Evolutionary conservation across 148 eudicot species (phyloP).

Genomic region (Diospyros kaki): DNA sequence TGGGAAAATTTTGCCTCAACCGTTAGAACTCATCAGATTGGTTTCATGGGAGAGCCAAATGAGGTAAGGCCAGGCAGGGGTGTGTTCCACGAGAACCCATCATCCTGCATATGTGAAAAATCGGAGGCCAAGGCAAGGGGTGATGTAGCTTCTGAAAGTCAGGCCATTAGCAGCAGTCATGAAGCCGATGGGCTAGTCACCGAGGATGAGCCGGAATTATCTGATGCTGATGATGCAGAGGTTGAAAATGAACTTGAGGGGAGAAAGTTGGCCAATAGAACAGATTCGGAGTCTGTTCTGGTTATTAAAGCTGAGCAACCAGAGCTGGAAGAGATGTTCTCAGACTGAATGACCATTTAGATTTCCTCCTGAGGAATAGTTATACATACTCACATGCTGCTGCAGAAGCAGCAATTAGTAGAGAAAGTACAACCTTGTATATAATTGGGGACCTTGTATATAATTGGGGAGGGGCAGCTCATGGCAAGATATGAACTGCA

Average conservation of each 20-base stretch:
- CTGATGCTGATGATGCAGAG: conserved; percentile 32
- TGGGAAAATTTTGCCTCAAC: conserved; percentile 57
- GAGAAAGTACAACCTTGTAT: conserved; percentile 17
- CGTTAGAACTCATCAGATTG: conserved; percentile 47
- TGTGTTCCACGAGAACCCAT: conserved; percentile 70
- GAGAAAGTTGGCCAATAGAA: conserved; percentile 11
- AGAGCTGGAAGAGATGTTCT: conserved; percentile 32
- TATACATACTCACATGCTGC: neutral
- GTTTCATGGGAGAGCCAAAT: conserved; percentile 74
- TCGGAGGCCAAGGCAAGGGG: conserved; percentile 14
- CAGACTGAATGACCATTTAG: conserved; percentile 14
- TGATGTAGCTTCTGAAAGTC: conserved; percentile 6
- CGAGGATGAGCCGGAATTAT: conserved; percentile 46
- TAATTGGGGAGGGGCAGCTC: conserved; percentile 12
- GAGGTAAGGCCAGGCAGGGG: conserved; percentile 54
- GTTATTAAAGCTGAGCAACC: conserved; percentile 20
- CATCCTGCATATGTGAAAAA: conserved; percentile 60
- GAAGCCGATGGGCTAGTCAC: conserved; percentile 23
- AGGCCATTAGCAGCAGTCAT: conserved; percentile 4
- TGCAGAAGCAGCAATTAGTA: conserved; percentile 6
- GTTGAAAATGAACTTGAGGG: conserved; percentile 14
- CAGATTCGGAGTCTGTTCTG: conserved; percentile 12
- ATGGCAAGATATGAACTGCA: neutral
- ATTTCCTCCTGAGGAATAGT: neutral
- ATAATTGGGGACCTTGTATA: conserved; percentile 30